phyloP scores from a whole-genome alignment of 768 basidiomycete genomes.

The Auriscalpium microsporum region DNA sequence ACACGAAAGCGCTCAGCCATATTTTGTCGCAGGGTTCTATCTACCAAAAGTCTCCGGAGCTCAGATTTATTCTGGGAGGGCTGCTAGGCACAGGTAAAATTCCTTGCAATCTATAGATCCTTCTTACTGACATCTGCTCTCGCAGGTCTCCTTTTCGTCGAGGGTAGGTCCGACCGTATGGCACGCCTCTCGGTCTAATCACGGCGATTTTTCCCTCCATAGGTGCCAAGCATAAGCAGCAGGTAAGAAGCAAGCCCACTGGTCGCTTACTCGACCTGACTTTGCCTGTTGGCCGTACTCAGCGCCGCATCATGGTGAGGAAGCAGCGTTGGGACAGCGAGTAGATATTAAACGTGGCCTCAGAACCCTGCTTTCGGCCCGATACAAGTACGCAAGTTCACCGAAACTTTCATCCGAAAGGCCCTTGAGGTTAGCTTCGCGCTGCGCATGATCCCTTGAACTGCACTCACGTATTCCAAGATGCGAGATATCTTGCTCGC shows the following conservation, averaged over 20 bases:
- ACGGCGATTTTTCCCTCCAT: neutral
- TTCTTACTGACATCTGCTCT: neutral
- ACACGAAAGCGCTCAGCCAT: neutral
- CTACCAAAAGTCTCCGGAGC: neutral
- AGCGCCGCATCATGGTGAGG: conserved; percentile 2
- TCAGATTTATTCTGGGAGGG: neutral
- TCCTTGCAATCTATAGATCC: no score
- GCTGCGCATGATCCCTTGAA: neutral
- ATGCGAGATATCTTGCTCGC: conserved; percentile 23
- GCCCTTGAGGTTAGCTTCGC: neutral
- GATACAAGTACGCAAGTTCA: conserved; percentile 1
- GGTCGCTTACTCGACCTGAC: neutral
- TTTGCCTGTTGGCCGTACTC: neutral
- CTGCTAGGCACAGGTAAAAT: neutral
- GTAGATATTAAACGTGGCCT: neutral
- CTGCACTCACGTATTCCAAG: conserved; percentile 3
- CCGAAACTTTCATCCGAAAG: neutral
- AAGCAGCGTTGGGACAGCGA: neutral
- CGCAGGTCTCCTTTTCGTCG: conserved; percentile 1
- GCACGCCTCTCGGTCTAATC: neutral
- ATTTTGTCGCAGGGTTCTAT: neutral
- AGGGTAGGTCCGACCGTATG: neutral
- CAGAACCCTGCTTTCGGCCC: conserved; percentile 6
- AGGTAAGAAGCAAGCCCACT: neutral
- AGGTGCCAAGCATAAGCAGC: conserved; percentile 2